Percentiles rank a stretch among this genome's conserved stretches.
phyloP scores from a whole-genome alignment of 768 basidiomycete genomes.

The Hemileccinum impolitum region DNA sequence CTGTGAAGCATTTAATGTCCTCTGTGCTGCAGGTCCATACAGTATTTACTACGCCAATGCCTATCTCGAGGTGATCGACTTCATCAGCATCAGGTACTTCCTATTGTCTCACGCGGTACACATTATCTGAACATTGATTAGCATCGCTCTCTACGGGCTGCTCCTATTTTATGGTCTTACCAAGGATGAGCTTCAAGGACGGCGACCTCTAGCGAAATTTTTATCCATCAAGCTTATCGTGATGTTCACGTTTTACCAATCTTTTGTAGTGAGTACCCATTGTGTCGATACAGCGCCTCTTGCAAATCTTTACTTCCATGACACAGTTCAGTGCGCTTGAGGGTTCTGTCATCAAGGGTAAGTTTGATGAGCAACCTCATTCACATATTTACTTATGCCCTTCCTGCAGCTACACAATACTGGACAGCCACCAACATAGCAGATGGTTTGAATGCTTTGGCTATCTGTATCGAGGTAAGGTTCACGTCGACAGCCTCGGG shows the following conservation, averaged over 20 bases:
- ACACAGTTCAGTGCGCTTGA: slow-evolving; percentile 63
- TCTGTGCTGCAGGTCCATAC: slow-evolving; percentile 65
- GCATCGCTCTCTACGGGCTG: slow-evolving; percentile 83
- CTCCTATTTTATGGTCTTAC: slow-evolving; percentile 81
- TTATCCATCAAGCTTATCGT: slow-evolving; percentile 83
- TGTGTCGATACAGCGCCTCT: not conserved
- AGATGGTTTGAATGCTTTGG: slow-evolving; percentile 77
- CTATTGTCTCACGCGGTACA: not conserved
- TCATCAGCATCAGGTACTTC: slow-evolving; percentile 73
- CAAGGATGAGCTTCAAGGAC: slow-evolving; percentile 72
- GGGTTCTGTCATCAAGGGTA: slow-evolving; percentile 66
- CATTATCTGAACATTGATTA: slow-evolving; percentile 23
- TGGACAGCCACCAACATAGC: slow-evolving; percentile 86
- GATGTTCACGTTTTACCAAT: slow-evolving; percentile 87
- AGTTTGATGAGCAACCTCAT: not conserved
- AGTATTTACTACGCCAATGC: slow-evolving; percentile 59
- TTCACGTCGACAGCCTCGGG: not conserved
- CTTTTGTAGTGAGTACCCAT: slow-evolving; percentile 56
- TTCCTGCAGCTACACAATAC: slow-evolving; percentile 55
- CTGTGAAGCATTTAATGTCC: slow-evolving; percentile 61
- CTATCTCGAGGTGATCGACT: slow-evolving; percentile 72
- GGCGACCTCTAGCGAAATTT: slow-evolving; percentile 82
- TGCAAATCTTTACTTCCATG: not conserved
- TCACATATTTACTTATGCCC: not conserved
- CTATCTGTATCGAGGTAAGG: slow-evolving; percentile 78